Percentiles rank a stretch among this genome's conserved stretches.
These are phyloP conservation scores for Colletotrichum sp. DNA, from an alignment of 2,329 filamentous ascomycete genomes.

Conservation along the genomic window DNA sequence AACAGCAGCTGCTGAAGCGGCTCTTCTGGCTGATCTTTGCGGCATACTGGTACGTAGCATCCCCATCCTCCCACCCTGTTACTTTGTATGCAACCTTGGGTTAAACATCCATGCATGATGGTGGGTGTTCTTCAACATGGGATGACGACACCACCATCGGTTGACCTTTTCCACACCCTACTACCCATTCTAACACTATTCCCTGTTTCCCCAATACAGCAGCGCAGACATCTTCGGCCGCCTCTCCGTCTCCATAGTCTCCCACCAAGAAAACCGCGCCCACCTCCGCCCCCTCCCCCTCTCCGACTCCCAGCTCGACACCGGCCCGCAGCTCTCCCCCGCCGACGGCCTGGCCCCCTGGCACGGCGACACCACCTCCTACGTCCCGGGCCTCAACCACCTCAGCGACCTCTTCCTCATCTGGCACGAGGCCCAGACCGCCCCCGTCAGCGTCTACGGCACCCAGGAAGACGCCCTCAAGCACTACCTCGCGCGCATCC, in stretches of 20 bases:
- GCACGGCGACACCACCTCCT: constrained; percentile 36
- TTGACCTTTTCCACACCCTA: neutral
- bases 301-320: constrained; percentile 34
- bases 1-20: constrained; percentile 36
- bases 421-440: constrained; percentile 34
- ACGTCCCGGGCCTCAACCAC: constrained; percentile 37
- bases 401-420: constrained; percentile 36
- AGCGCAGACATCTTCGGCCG: constrained; percentile 32
- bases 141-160: neutral
- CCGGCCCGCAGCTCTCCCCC: constrained; percentile 4
- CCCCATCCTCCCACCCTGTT: neutral
- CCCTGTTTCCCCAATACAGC: constrained; percentile 19
- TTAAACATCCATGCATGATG: neutral
- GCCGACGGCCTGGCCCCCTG: constrained; percentile 24
- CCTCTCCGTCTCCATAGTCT: constrained; percentile 28
- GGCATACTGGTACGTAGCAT: constrained; percentile 7
- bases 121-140: neutral
- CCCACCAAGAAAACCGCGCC: constrained; percentile 26
- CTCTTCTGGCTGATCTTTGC: constrained; percentile 39
- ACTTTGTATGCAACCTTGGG: neutral
- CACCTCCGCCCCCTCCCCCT: constrained; percentile 30
- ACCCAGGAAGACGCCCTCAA: constrained; percentile 15
- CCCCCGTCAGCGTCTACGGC: constrained; percentile 1
- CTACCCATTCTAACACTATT: neutral
- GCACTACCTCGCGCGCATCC: constrained; percentile 25